These are phyloP conservation scores for Acacia acuminata DNA, from an alignment of 306 rosid species.

Conservation along the genomic window DNA sequence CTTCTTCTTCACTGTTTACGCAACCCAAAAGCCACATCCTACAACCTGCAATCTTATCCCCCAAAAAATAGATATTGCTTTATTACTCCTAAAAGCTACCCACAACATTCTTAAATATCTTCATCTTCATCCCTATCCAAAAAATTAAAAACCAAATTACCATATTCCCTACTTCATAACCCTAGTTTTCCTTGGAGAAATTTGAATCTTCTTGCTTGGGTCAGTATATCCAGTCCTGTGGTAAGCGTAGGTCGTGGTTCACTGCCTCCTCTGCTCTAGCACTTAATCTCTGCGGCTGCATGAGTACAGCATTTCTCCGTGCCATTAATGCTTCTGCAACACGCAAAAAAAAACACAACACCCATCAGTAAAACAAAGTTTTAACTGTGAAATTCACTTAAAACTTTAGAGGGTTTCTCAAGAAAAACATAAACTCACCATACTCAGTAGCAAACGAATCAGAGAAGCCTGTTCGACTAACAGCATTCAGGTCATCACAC, in stretches of 20 bases:
- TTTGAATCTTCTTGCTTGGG: constrained; percentile 7
- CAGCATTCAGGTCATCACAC: constrained; percentile 42
- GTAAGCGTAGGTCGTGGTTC: constrained; percentile 58
- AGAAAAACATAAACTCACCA: constrained; percentile 38
- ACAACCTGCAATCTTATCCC: constrained; percentile 51
- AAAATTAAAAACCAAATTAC: constrained; percentile 26
- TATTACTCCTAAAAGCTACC: constrained; percentile 53
- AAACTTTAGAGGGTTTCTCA: neutral
- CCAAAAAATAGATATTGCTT: constrained; percentile 52
- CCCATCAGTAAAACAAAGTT: neutral
- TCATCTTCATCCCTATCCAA: neutral
- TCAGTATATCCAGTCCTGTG: constrained; percentile 89
- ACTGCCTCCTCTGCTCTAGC: constrained; percentile 49
- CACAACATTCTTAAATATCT: constrained; percentile 53
- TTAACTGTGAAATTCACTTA: neutral
- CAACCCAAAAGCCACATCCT: constrained; percentile 32
- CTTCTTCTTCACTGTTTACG: constrained; percentile 28
- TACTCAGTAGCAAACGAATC: constrained; percentile 35
- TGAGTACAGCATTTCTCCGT: constrained; percentile 51
- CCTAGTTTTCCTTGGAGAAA: neutral
- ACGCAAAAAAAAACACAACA: neutral
- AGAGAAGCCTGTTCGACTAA: constrained; percentile 39
- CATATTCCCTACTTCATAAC: constrained; percentile 33
- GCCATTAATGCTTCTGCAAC: constrained; percentile 53
- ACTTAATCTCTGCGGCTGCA: constrained; percentile 54